A percentile compares a stretch with the other conserved stretches of the same genome.
Evolutionary conservation across 2,329 filamentous ascomycete genomes (phyloP).

Genomic region (Neurospora sp.): DNA sequence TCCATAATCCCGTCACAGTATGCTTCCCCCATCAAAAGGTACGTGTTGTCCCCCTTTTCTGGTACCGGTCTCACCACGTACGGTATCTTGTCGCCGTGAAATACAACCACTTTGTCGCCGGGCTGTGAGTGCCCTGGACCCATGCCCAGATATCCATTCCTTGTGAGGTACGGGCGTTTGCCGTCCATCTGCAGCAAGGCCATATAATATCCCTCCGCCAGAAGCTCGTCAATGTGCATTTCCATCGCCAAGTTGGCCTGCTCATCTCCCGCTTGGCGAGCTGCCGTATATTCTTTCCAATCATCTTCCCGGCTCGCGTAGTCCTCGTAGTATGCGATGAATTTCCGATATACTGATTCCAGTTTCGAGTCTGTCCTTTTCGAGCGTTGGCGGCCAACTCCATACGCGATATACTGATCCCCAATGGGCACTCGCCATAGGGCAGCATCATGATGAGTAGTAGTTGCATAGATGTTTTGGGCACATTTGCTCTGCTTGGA

Average conservation of each 20-base stretch:
- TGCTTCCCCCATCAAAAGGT: constrained; percentile 10
- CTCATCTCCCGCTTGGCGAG: accelerated
- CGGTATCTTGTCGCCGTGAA: constrained; percentile 8
- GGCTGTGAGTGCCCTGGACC: neutral
- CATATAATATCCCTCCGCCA: neutral
- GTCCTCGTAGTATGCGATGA: neutral
- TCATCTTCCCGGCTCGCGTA: neutral
- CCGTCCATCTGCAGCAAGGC: no score
- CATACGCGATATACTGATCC: neutral
- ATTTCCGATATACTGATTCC: neutral
- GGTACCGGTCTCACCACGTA: constrained; percentile 9
- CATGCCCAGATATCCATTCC: constrained; percentile 8
- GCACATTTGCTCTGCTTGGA: neutral
- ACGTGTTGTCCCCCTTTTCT: neutral
- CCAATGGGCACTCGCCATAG: constrained; percentile 7
- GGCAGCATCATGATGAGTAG: neutral
- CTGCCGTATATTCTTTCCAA: accelerated
- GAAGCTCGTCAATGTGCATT: neutral
- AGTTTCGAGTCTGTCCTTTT: neutral
- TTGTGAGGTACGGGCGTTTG: constrained; percentile 8
- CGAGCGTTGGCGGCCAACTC: accelerated
- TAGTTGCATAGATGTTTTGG: neutral
- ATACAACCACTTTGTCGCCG: constrained; percentile 11
- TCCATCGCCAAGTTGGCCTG: neutral
- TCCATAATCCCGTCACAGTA: constrained; percentile 14